Conservation (phyloP, 2,329 filamentous ascomycete genomes). For the Fusarium lateritium region DNA sequence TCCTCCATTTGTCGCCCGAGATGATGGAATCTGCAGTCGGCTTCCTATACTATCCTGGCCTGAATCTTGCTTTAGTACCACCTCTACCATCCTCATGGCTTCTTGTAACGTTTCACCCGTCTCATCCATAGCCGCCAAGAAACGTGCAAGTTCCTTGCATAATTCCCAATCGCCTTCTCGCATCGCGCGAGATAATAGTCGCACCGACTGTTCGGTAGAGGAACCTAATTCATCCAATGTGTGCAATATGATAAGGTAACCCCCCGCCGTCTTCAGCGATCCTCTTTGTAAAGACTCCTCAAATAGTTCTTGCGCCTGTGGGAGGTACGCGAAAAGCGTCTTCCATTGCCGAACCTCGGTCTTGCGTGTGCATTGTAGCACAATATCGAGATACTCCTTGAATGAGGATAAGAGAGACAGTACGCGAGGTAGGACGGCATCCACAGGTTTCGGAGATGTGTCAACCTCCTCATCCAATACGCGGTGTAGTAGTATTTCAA, state of each 20-base stretch:
- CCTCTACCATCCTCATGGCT: conserved; percentile 75
- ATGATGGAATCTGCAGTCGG: conserved; percentile 53
- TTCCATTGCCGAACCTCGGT: conserved; percentile 96
- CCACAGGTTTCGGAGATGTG: conserved; percentile 71
- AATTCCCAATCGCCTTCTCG: conserved; percentile 93
- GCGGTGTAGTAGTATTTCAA: conserved; percentile 93
- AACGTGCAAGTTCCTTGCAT: conserved; percentile 95
- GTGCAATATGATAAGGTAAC: conserved; percentile 95
- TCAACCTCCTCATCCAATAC: conserved; percentile 97
- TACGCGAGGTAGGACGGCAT: conserved; percentile 75
- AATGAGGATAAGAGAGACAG: conserved; percentile 78
- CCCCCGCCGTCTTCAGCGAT: conserved; percentile 93
- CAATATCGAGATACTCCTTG: conserved; percentile 91
- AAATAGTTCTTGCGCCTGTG: conserved; percentile 91
- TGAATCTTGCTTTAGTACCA: conserved; percentile 52
- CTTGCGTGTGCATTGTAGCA: conserved; percentile 97
- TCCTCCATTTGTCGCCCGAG: conserved; percentile 52
- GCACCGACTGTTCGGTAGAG: conserved; percentile 83
- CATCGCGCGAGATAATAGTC: conserved; percentile 85
- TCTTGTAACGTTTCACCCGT: conserved; percentile 83
- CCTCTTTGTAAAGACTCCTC: conserved; percentile 90
- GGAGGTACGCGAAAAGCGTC: conserved; percentile 91
- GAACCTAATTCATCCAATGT: conserved; percentile 80
- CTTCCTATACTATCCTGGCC: conserved; percentile 47
- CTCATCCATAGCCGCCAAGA: conserved; percentile 92